Evolutionary conservation across 1,139 yeast species (phyloP).

Genomic region (Hyphopichia khmerensis): DNA sequence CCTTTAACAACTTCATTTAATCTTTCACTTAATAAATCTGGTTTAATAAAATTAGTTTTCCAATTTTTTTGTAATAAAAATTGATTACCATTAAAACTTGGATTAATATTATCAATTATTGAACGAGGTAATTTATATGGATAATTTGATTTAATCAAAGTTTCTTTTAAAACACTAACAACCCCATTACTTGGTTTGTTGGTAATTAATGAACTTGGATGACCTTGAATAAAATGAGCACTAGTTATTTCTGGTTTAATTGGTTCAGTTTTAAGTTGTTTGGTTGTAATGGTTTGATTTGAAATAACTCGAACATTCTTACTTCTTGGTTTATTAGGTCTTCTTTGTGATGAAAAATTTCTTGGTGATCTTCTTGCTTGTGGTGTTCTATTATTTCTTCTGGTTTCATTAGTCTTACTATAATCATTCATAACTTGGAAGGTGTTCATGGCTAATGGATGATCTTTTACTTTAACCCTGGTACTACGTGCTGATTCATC

Average conservation of each 20-base stretch:
- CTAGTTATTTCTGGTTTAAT: conserved; percentile 24
- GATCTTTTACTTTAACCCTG: conserved; percentile 1
- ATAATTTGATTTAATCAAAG: conserved; percentile 39
- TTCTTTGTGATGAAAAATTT: background rate
- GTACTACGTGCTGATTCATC: no score
- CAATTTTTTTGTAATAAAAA: conserved; percentile 36
- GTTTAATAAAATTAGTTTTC: conserved; percentile 17
- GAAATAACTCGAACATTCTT: no score
- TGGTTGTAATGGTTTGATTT: conserved; percentile 1
- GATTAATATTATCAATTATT: conserved; percentile 28
- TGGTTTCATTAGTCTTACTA: background rate
- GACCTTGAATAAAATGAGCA: conserved; percentile 41
- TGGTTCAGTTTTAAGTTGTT: conserved; percentile 14
- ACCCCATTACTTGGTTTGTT: conserved; percentile 28
- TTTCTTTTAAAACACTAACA: conserved; percentile 42
- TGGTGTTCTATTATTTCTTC: no score
- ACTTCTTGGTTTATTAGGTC: conserved; percentile 6
- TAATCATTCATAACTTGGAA: background rate
- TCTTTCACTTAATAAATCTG: conserved; percentile 10
- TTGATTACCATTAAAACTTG: conserved; percentile 18
- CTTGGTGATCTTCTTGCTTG: background rate
- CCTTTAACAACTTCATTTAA: conserved; percentile 37
- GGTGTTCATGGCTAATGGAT: conserved; percentile 5
- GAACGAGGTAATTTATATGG: conserved; percentile 43
- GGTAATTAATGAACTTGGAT: conserved; percentile 24